Evolutionary conservation across 805 yeast species (phyloP).

Genomic region (Ogataea trehalophila): DNA sequence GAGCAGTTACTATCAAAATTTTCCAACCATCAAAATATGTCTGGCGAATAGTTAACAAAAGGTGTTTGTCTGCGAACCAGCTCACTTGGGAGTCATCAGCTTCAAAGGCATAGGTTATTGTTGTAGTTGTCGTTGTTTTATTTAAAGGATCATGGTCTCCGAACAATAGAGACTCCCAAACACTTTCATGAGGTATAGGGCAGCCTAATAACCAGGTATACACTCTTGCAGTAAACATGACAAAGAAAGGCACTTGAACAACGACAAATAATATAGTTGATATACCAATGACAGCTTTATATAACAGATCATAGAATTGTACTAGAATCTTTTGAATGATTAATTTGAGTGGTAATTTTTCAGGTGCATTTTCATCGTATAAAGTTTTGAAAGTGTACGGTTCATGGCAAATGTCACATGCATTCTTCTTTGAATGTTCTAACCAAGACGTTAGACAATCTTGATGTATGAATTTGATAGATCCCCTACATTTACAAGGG

Average conservation of each 20-base stretch:
- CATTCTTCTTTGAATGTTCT: conserved; percentile 53
- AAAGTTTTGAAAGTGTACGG: conserved; percentile 50
- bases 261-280: conserved; percentile 39
- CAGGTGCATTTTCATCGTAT: conserved; percentile 42
- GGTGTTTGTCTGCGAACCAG: too few relatives aligned
- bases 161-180: conserved; percentile 33
- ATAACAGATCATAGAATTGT: conserved; percentile 11
- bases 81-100: too few relatives aligned
- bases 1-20: conserved; percentile 19
- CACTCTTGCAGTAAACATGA: conserved; percentile 50
- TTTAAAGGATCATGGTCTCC: conserved; percentile 28
- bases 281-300: conserved; percentile 21
- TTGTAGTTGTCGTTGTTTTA: too few relatives aligned
- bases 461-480: conserved; percentile 89
- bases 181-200: conserved; percentile 36
- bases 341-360: conserved; percentile 48
- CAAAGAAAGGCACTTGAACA: conserved; percentile 53
- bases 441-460: conserved; percentile 91
- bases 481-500: conserved; percentile 93
- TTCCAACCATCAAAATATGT: conserved; percentile 14
- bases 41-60: conserved; percentile 2
- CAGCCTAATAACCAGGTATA: conserved; percentile 56
- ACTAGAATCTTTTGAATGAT: conserved; percentile 35
- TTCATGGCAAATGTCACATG: conserved; percentile 86
- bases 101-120: too few relatives aligned